A percentile compares a stretch with the other conserved stretches of the same genome.
phyloP scores from a whole-genome alignment of 2,329 filamentous ascomycete genomes.

The Venturia nashicola region DNA sequence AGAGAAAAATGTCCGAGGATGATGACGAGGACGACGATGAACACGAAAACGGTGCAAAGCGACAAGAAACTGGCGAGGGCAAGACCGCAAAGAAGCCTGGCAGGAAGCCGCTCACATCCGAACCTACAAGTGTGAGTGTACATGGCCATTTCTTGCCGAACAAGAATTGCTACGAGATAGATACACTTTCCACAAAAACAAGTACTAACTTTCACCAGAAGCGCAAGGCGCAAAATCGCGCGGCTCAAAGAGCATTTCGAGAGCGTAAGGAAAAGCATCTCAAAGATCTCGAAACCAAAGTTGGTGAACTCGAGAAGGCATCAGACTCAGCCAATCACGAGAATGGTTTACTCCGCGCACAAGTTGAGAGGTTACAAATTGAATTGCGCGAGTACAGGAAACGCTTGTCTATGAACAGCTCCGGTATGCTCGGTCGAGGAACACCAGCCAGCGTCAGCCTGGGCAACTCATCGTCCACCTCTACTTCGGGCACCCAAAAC shows the following conservation, averaged over 20 bases:
- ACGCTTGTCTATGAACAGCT: slow-evolving; percentile 53
- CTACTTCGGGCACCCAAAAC: slow-evolving; percentile 33
- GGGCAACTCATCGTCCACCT: slow-evolving; percentile 30
- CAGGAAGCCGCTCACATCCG: slow-evolving; percentile 86
- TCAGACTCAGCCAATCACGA: slow-evolving; percentile 76
- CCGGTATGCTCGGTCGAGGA: slow-evolving; percentile 31
- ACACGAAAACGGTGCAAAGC: slow-evolving; percentile 53
- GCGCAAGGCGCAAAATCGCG: slow-evolving; percentile 89
- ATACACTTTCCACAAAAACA: neutral
- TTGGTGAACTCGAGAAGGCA: slow-evolving; percentile 58
- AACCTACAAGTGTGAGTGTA: slow-evolving; percentile 80
- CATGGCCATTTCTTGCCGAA: neutral
- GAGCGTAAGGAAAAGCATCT: slow-evolving; percentile 90
- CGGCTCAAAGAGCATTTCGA: slow-evolving; percentile 83
- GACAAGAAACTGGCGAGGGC: slow-evolving; percentile 62
- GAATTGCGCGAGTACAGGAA: slow-evolving; percentile 89
- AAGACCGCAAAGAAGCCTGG: slow-evolving; percentile 92
- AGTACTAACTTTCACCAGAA: slow-evolving; percentile 45
- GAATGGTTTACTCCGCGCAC: slow-evolving; percentile 70
- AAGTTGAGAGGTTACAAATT: slow-evolving; percentile 74
- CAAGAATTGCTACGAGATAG: neutral
- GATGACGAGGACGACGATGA: slow-evolving; percentile 48
- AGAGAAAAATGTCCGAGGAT: slow-evolving; percentile 60
- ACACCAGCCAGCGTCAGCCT: slow-evolving; percentile 32
- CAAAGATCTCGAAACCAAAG: slow-evolving; percentile 66